These are phyloP conservation scores for Trametes cubensis DNA, from an alignment of 768 basidiomycete genomes.

Conservation along the genomic window DNA sequence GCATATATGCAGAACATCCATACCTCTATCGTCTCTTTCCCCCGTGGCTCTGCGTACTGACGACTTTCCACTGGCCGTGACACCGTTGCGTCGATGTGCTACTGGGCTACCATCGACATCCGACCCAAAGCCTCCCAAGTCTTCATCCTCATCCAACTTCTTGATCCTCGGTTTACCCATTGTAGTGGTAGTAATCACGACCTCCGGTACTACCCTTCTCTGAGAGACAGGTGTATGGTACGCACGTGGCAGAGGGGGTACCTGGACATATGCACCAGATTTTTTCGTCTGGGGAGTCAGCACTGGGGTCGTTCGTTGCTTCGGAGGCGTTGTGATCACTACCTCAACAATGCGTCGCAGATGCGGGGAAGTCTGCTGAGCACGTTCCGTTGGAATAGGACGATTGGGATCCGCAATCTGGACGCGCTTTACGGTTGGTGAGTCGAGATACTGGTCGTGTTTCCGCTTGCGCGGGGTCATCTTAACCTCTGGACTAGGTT, in stretches of 20 bases:
- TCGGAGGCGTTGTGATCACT: constrained; percentile 20
- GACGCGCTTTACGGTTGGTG: constrained; percentile 66
- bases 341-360: constrained; percentile 9
- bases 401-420: constrained; percentile 33
- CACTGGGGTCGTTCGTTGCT: constrained; percentile 16
- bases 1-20: constrained; percentile 16
- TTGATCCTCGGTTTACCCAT: constrained; percentile 35
- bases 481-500: constrained; percentile 33
- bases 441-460: constrained; percentile 55
- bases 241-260: constrained; percentile 32
- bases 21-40: constrained; percentile 78
- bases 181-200: constrained; percentile 14
- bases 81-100: constrained; percentile 7
- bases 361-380: constrained; percentile 17
- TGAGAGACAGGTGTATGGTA: constrained; percentile 27
- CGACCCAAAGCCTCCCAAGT: constrained; percentile 63
- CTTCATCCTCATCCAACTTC: constrained; percentile 40
- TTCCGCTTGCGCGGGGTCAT: constrained; percentile 77
- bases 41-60: constrained; percentile 61
- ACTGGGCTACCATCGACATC: constrained; percentile 42
- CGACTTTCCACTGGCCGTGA: constrained; percentile 45
- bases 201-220: constrained; percentile 25
- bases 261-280: constrained; percentile 33
- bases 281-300: constrained; percentile 24
- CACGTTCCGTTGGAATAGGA: constrained; percentile 22